Evolutionary conservation across 306 rosid species (phyloP).

Genomic region (Glycine soja): DNA sequence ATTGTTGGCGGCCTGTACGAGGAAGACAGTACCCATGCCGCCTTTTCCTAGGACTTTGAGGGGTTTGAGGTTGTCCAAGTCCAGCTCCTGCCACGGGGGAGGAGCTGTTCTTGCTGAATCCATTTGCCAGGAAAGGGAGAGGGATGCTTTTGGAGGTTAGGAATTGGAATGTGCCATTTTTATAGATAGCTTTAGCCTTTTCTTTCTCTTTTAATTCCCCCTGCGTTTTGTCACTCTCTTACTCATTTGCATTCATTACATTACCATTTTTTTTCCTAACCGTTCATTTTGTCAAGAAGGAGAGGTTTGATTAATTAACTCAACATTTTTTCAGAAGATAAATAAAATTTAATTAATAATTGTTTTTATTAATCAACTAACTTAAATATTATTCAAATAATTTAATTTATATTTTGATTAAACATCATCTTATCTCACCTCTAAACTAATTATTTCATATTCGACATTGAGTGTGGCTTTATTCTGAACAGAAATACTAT

Average conservation of each 20-base stretch:
- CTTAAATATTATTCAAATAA: too few species aligned
- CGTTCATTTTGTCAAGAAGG: too few species aligned
- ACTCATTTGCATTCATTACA: background rate
- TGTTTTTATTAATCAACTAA: too few species aligned
- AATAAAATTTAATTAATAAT: too few species aligned
- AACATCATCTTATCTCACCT: background rate
- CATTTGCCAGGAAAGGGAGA: slow-evolving; percentile 40
- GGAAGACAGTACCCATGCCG: slow-evolving; percentile 96
- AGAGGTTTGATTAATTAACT: too few species aligned
- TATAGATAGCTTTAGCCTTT: slow-evolving; percentile 43
- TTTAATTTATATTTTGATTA: too few species aligned
- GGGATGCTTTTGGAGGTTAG: slow-evolving; percentile 35
- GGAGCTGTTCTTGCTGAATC: slow-evolving; percentile 52
- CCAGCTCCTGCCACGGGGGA: slow-evolving; percentile 58
- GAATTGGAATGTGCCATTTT: slow-evolving; percentile 37
- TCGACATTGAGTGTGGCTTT: background rate
- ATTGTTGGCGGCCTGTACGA: slow-evolving; percentile 55
- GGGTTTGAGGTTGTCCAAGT: slow-evolving; percentile 64
- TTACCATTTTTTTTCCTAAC: too few species aligned
- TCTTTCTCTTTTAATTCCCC: background rate
- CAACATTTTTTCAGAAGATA: too few species aligned
- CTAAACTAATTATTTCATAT: background rate
- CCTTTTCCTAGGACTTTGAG: slow-evolving; percentile 84
- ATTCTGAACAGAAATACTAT: background rate
- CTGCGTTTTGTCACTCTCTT: slow-evolving; percentile 21